Evolutionary conservation across 78 protist genomes (phyloP), one percentile per base, ranked within the genome.

Genomic region (Salpingoeca rosetta): DNA sequence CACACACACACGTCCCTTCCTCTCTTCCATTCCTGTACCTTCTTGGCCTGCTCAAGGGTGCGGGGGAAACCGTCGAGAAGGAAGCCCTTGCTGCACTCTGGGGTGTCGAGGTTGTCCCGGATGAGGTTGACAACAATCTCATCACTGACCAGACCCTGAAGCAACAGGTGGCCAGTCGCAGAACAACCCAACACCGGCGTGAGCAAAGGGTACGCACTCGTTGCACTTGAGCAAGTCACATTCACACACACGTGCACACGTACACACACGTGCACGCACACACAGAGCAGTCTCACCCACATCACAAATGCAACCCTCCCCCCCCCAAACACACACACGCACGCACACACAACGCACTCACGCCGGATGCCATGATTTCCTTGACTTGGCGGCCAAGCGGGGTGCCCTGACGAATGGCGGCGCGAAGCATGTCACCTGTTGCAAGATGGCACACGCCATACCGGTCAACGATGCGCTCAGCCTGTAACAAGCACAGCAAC

Each of bases 21-120:
- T 0, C 44, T 17, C 36, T 0, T 1, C 1, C n/a, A n/a, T n/a
- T n/a, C n/a, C n/a, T 26, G 38, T 3, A 91, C 88, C 75, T 44
- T 90, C 84, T 92, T 84, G n/a, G 99, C 99, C 90, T 97, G 99
- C 44, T 0, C 83, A 26, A 95, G 92, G 40, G 99, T 96, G 57
- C 99, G 93, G 36, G 99, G 99, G 92, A 97, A 97, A 73, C 99
- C 99, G 76, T 97, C 99, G 22, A 97, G 86, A 45, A 97, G 88
- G 92, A 96, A 97, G 40, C 99, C 99, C 25, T 86, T 87, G 38
- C 1, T 12, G 87, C 98, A 97, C 78, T 90, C 96, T 26, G 96
- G 97, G 26, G 72, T 36, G 31, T 17, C 45, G 74, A 96, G 80
- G 73, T 79, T 86, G 11, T 97, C 98, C 44, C 65, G 78, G 86